These are phyloP conservation scores for Beauveria sp. DNA, from an alignment of 2,329 filamentous ascomycete species.

Conservation along the genomic window DNA sequence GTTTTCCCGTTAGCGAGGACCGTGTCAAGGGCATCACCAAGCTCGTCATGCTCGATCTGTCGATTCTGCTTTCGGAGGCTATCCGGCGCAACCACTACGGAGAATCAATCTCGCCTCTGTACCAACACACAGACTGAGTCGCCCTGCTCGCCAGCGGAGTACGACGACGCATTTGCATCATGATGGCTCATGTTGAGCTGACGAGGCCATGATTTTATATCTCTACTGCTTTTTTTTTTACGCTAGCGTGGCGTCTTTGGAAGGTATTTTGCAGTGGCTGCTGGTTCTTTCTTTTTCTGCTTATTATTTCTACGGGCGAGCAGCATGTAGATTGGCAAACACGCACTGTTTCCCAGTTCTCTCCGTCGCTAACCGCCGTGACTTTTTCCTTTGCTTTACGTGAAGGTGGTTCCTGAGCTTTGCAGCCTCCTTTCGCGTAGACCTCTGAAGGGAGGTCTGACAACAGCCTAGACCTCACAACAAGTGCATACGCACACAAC, in stretches of 20 bases:
- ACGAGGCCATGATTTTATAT: slow-evolving; percentile 6
- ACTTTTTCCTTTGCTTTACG: slow-evolving; percentile 13
- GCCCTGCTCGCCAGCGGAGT: neutral
- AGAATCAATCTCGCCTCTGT: slow-evolving; percentile 66
- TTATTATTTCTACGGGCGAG: neutral
- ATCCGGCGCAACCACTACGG: slow-evolving; percentile 96
- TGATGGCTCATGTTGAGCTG: slow-evolving; percentile 12
- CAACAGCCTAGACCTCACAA: neutral
- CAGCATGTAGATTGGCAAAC: slow-evolving; percentile 12
- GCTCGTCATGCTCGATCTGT: slow-evolving; percentile 82
- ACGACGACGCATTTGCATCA: slow-evolving; percentile 9
- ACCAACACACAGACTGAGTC: slow-evolving; percentile 57
- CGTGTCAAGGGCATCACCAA: slow-evolving; percentile 67
- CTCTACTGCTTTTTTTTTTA: slow-evolving; percentile 12
- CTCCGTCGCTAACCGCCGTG: neutral
- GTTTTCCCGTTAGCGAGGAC: slow-evolving; percentile 79
- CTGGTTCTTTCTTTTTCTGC: neutral
- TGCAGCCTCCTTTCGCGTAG: slow-evolving; percentile 3
- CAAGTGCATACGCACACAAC: neutral
- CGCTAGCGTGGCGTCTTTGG: slow-evolving; percentile 30
- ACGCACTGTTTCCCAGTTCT: slow-evolving; percentile 8
- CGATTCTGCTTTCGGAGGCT: slow-evolving; percentile 79
- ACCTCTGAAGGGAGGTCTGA: neutral
- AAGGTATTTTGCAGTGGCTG: slow-evolving; percentile 10
- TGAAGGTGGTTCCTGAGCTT: slow-evolving; percentile 8